Percentiles rank a stretch among this genome's conserved stretches.
Evolutionary conservation across 2,329 filamentous ascomycete species (phyloP).

Genomic region (Stagonosporopsis rhizophila): DNA sequence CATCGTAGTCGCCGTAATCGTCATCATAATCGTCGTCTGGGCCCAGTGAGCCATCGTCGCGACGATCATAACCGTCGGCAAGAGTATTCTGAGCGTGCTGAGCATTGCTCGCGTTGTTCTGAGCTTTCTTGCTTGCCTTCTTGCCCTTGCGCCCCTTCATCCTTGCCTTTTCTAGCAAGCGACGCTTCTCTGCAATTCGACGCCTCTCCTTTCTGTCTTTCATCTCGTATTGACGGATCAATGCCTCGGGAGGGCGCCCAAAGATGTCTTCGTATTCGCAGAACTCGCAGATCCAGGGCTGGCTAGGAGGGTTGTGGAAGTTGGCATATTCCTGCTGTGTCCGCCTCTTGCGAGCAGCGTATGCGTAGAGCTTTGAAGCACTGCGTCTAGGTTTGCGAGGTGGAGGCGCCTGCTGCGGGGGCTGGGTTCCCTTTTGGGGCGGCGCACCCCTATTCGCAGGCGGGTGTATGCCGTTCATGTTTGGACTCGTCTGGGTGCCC

Average conservation of each 20-base stretch:
- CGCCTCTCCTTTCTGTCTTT: slow-evolving; percentile 88
- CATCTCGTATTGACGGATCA: slow-evolving; percentile 92
- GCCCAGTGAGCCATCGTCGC: slow-evolving; percentile 42
- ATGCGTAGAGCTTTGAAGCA: slow-evolving; percentile 72
- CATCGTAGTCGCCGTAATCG: slow-evolving; percentile 46
- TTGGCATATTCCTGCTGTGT: slow-evolving; percentile 80
- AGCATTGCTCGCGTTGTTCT: slow-evolving; percentile 44
- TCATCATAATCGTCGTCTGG: slow-evolving; percentile 48
- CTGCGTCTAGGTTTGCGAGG: slow-evolving; percentile 68
- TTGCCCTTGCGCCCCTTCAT: slow-evolving; percentile 90
- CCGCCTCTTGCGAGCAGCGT: slow-evolving; percentile 79
- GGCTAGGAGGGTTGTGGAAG: slow-evolving; percentile 77
- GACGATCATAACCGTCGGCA: slow-evolving; percentile 41
- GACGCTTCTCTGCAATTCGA: slow-evolving; percentile 82
- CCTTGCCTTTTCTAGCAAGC: slow-evolving; percentile 90
- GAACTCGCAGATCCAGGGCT: slow-evolving; percentile 96
- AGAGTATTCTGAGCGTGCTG: slow-evolving; percentile 43
- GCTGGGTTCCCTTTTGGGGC: slow-evolving; percentile 48
- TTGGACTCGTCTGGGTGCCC: slow-evolving; percentile 64
- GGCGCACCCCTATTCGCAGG: slow-evolving; percentile 36
- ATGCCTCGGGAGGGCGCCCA: slow-evolving; percentile 79
- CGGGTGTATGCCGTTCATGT: slow-evolving; percentile 51
- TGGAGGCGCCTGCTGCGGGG: slow-evolving; percentile 55
- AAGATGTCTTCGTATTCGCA: slow-evolving; percentile 98
- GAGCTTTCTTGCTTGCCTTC: slow-evolving; percentile 73